Conservation (phyloP, 805 yeast genomes). For the Pichia gijzeniarum region DNA sequence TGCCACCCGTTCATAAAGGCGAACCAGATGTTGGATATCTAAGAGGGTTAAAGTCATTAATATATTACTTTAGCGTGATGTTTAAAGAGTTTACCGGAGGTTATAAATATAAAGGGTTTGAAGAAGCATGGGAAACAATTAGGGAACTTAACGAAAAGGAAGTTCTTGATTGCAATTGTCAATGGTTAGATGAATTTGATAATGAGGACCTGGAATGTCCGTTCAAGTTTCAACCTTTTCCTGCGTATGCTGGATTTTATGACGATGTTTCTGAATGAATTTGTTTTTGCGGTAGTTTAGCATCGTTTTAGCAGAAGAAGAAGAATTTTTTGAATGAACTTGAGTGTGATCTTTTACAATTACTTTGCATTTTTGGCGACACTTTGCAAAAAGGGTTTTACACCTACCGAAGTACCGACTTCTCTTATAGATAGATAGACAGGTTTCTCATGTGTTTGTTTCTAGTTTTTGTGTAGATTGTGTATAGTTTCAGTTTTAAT, state of each 20-base stretch:
- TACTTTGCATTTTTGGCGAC: too few species aligned
- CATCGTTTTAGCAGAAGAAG: too few species aligned
- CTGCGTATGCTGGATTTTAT: slow-evolving; percentile 19
- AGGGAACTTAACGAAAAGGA: slow-evolving; percentile 16
- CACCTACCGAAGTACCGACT: too few species aligned
- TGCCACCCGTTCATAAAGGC: slow-evolving; percentile 65
- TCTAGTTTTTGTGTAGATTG: too few species aligned
- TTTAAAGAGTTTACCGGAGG: slow-evolving; percentile 49
- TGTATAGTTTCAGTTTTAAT: too few species aligned
- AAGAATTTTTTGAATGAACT: too few species aligned
- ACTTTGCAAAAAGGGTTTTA: too few species aligned
- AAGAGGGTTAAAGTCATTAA: slow-evolving; percentile 71
- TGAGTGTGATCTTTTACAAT: too few species aligned
- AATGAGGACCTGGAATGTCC: slow-evolving; percentile 21
- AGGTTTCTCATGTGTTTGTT: too few species aligned
- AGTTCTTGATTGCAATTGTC: slow-evolving; percentile 19
- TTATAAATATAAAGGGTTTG: slow-evolving; percentile 16
- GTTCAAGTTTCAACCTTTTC: slow-evolving; percentile 20
- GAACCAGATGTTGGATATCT: slow-evolving; percentile 77
- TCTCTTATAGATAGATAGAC: too few species aligned
- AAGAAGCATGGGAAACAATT: slow-evolving; percentile 17
- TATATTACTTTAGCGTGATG: slow-evolving; percentile 56
- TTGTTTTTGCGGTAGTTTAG: neutral
- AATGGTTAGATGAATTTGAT: slow-evolving; percentile 34
- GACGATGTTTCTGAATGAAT: slow-evolving; percentile 26